Evolutionary conservation across 2,329 filamentous ascomycete species (phyloP).

Genomic region (Microdochium paspali): DNA sequence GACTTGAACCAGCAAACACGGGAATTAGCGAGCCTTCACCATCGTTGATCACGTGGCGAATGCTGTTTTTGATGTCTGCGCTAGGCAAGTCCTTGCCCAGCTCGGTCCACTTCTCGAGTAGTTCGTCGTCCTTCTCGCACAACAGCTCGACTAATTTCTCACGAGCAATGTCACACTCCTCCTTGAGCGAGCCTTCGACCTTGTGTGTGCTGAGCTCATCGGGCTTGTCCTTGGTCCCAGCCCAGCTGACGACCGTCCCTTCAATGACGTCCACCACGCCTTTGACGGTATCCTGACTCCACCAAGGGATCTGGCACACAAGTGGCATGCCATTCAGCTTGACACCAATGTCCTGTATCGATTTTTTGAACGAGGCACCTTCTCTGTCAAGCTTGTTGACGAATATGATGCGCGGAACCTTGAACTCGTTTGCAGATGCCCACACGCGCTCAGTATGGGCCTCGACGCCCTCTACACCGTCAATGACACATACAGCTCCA

Average conservation of each 20-base stretch:
- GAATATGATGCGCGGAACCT: constrained; percentile 73
- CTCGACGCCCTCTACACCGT: constrained; percentile 89
- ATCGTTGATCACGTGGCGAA: constrained; percentile 61
- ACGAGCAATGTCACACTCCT: constrained; percentile 68
- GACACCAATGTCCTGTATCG: constrained; percentile 75
- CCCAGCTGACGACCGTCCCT: constrained; percentile 66
- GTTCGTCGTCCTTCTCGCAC: constrained; percentile 77
- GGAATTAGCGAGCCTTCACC: constrained; percentile 69
- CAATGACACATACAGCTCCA: constrained; percentile 85
- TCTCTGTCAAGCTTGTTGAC: constrained; percentile 82
- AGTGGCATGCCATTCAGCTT: constrained; percentile 78
- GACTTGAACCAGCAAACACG: constrained; percentile 84
- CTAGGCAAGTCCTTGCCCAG: constrained; percentile 65
- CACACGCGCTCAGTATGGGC: constrained; percentile 96
- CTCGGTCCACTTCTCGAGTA: constrained; percentile 79
- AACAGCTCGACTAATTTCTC: constrained; percentile 71
- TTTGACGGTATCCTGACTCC: constrained; percentile 68
- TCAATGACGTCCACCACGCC: constrained; percentile 81
- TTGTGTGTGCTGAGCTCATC: constrained; percentile 37
- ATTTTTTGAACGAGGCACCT: constrained; percentile 72
- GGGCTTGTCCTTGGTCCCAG: constrained; percentile 26
- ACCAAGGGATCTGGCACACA: constrained; percentile 94
- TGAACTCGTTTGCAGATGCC: constrained; percentile 78
- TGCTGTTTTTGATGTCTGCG: constrained; percentile 58
- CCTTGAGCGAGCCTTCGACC: constrained; percentile 38